Evolutionary conservation across 768 basidiomycete species (phyloP).

Genomic region (Tulasnella sp.): DNA sequence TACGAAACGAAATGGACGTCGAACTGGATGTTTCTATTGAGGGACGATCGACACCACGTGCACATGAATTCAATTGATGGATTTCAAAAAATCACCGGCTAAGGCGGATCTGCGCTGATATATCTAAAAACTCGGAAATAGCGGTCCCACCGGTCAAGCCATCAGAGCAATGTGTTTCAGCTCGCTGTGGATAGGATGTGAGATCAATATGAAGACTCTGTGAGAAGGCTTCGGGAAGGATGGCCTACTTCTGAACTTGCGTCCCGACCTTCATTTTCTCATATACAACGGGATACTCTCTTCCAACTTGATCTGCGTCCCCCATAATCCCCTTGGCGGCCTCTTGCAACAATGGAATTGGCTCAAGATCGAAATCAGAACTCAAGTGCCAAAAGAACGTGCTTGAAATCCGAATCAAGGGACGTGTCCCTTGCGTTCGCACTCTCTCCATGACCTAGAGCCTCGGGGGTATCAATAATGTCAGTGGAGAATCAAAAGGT

Average conservation of each 20-base stretch:
- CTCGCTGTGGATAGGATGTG: too few relatives aligned
- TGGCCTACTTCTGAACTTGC: slow-evolving; percentile 66
- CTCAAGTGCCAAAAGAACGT: slow-evolving; percentile 95
- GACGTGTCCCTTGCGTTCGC: slow-evolving; percentile 54
- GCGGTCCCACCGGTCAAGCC: too few relatives aligned
- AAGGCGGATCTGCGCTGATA: too few relatives aligned
- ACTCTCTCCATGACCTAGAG: slow-evolving; percentile 53
- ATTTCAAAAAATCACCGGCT: too few relatives aligned
- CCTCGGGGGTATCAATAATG: neutral
- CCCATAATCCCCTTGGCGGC: slow-evolving; percentile 37
- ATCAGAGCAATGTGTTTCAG: too few relatives aligned
- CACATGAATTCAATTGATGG: too few relatives aligned
- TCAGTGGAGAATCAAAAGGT: neutral
- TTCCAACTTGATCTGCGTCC: slow-evolving; percentile 24
- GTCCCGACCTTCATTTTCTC: slow-evolving; percentile 78
- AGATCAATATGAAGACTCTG: too few relatives aligned
- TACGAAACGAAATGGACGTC: too few relatives aligned
- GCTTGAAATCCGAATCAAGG: slow-evolving; percentile 84
- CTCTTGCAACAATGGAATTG: slow-evolving; percentile 34
- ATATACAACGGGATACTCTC: slow-evolving; percentile 35
- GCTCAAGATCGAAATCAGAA: slow-evolving; percentile 64
- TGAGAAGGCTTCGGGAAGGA: too few relatives aligned
- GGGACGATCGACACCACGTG: too few relatives aligned
- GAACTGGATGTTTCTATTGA: too few relatives aligned
- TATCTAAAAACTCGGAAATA: too few relatives aligned